Conservation (phyloP, 73 alveolate genomes). For the Blepharisma japonicum region DNA sequence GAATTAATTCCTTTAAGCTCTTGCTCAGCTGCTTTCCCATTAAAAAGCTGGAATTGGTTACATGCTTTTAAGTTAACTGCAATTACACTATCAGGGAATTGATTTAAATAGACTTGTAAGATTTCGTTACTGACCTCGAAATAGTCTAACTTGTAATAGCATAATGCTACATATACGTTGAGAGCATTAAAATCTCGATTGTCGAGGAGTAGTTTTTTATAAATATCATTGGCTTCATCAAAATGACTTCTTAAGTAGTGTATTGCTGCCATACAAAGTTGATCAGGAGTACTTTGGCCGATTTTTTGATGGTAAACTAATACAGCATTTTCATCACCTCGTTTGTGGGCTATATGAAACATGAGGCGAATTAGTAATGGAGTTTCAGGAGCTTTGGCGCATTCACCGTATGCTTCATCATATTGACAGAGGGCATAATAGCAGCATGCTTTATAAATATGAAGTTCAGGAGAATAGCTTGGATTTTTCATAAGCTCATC, state of each 20-base stretch:
- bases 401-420: slow-evolving; percentile 91
- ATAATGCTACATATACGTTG: slow-evolving; percentile 95
- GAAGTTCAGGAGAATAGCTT: slow-evolving; percentile 71
- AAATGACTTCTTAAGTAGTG: slow-evolving; percentile 84
- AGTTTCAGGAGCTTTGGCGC: slow-evolving; percentile 44
- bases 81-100: slow-evolving; percentile 65
- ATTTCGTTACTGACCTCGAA: slow-evolving; percentile 94
- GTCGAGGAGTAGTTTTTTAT: slow-evolving; percentile 76
- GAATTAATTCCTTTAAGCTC: slow-evolving; percentile 77
- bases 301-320: slow-evolving; percentile 83
- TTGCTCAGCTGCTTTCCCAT: slow-evolving; percentile 97
- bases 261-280: slow-evolving; percentile 96
- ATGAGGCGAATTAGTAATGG: slow-evolving; percentile 71
- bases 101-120: slow-evolving; percentile 78
- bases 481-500: slow-evolving; percentile 71
- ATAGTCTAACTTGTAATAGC: slow-evolving; percentile 96
- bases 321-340: slow-evolving; percentile 88
- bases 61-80: slow-evolving; percentile 98
- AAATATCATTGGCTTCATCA: slow-evolving; percentile 70
- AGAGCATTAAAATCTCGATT: slow-evolving; percentile 88
- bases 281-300: slow-evolving; percentile 70
- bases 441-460: slow-evolving; percentile 92
- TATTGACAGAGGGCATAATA: slow-evolving; percentile 87
- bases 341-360: slow-evolving; percentile 92
- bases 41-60: slow-evolving; percentile 92